Conservation (phyloP, 2,329 filamentous ascomycete species). For the Aspergillus novofumigatus region DNA sequence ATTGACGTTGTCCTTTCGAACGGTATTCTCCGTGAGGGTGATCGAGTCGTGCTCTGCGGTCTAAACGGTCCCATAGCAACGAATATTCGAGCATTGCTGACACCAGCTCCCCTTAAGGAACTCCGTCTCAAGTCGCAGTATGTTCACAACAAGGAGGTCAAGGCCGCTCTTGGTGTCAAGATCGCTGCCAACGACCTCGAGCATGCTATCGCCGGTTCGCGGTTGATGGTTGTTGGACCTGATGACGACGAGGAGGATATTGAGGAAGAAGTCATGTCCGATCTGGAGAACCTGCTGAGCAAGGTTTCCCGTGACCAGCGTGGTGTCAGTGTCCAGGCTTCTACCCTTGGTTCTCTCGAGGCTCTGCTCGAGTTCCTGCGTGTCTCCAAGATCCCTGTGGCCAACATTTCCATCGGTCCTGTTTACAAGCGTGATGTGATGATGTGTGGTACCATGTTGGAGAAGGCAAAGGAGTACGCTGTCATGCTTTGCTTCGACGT, state of each 20-base stretch:
- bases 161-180: slow-evolving; percentile 97
- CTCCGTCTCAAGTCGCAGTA: slow-evolving; percentile 92
- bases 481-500: slow-evolving; percentile 99
- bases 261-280: slow-evolving; percentile 91
- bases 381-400: slow-evolving; percentile 92
- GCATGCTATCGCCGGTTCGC: slow-evolving; percentile 91
- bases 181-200: slow-evolving; percentile 95
- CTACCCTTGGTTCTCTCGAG: slow-evolving; percentile 93
- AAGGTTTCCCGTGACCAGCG: slow-evolving; percentile 87
- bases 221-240: slow-evolving; percentile 87
- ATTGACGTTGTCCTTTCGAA: slow-evolving; percentile 97
- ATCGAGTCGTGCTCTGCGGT: slow-evolving; percentile 91
- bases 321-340: slow-evolving; percentile 95
- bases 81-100: slow-evolving; percentile 90
- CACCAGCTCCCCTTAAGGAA: slow-evolving; percentile 88
- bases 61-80: slow-evolving; percentile 94
- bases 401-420: slow-evolving; percentile 94
- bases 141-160: slow-evolving; percentile 99
- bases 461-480: slow-evolving; percentile 92
- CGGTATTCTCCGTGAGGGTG: slow-evolving; percentile 88
- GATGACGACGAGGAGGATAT: slow-evolving; percentile 97
- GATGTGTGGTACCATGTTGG: slow-evolving; percentile 88
- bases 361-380: slow-evolving; percentile 94
- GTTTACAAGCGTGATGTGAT: slow-evolving; percentile 98
- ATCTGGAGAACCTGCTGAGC: slow-evolving; percentile 85